Conservation (phyloP, 2,329 filamentous ascomycete species). For the Penicillium janthinellum region DNA sequence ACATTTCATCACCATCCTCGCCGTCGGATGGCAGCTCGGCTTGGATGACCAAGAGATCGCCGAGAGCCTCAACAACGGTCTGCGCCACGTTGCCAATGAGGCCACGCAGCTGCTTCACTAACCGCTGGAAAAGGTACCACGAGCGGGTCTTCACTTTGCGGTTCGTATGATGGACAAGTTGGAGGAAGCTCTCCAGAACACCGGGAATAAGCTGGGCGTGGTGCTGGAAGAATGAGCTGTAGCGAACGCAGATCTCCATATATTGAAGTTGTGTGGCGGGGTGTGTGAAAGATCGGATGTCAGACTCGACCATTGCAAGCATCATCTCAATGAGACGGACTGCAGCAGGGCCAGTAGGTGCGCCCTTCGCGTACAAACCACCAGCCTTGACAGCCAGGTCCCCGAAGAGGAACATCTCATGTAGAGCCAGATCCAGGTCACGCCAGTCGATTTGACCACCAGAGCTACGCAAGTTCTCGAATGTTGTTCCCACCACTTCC, state of each 20-base stretch:
- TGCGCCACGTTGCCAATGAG: slow-evolving; percentile 89
- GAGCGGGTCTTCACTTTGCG: slow-evolving; percentile 85
- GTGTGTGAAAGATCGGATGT: slow-evolving; percentile 81
- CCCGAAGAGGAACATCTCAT: slow-evolving; percentile 95
- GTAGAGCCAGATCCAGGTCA: slow-evolving; percentile 87
- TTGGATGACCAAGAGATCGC: slow-evolving; percentile 84
- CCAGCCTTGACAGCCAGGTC: slow-evolving; percentile 89
- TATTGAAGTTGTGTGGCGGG: slow-evolving; percentile 93
- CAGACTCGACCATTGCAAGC: slow-evolving; percentile 90
- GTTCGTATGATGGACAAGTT: slow-evolving; percentile 83
- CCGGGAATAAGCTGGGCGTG: slow-evolving; percentile 79
- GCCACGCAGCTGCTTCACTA: slow-evolving; percentile 81
- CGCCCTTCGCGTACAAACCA: slow-evolving; percentile 81
- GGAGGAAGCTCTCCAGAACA: slow-evolving; percentile 88
- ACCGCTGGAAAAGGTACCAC: slow-evolving; percentile 95
- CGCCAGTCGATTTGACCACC: slow-evolving; percentile 84
- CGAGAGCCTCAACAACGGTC: slow-evolving; percentile 85
- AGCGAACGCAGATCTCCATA: slow-evolving; percentile 97
- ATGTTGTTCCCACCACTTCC: slow-evolving; percentile 83
- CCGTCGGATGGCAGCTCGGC: slow-evolving; percentile 80
- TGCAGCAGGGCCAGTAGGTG: slow-evolving; percentile 75
- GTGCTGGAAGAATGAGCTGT: slow-evolving; percentile 87
- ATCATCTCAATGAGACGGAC: slow-evolving; percentile 89
- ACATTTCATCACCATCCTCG: slow-evolving; percentile 85
- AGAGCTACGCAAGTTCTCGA: slow-evolving; percentile 74